Conservation (phyloP, 208 protist species). For the Trypanosoma vivax region DNA sequence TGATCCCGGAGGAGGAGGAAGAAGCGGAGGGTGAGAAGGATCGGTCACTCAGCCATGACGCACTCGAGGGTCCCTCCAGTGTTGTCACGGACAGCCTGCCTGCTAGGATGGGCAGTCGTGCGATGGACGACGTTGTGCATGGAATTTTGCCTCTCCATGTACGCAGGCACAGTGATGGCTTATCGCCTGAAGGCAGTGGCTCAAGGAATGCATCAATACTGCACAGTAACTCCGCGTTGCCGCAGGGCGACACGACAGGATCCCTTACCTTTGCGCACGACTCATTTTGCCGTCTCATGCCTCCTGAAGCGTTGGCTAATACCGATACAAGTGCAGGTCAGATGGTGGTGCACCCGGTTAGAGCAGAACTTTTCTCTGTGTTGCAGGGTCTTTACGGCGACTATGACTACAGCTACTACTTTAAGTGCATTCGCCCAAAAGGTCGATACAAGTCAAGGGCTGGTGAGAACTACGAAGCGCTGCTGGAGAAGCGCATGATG, state of each 20-base stretch:
- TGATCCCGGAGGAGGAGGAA: slow-evolving; percentile 17
- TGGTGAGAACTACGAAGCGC: slow-evolving; percentile 40
- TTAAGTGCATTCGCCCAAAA: slow-evolving; percentile 26
- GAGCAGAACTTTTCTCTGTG: slow-evolving; percentile 42
- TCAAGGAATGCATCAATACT: too few species aligned
- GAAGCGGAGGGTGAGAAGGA: slow-evolving; percentile 7
- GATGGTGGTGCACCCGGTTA: slow-evolving; percentile 23
- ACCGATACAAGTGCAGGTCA: too few species aligned
- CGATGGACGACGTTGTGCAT: too few species aligned
- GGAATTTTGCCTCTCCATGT: too few species aligned
- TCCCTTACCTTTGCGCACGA: too few species aligned
- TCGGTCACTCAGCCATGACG: not conserved
- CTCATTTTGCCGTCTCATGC: too few species aligned
- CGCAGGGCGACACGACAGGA: too few species aligned
- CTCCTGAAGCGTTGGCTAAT: too few species aligned
- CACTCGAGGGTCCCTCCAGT: not conserved
- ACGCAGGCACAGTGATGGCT: too few species aligned
- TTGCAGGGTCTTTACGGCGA: slow-evolving; percentile 49
- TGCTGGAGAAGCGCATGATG: slow-evolving; percentile 22
- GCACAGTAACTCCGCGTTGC: too few species aligned
- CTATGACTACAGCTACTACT: slow-evolving; percentile 66
- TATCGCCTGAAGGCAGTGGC: too few species aligned
- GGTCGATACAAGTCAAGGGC: slow-evolving; percentile 4
- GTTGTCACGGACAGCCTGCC: not conserved
- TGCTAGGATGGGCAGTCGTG: not conserved